Base-by-base conservation (phyloP, 164 flowering plant genomes). In the Macadamia tetraphylla region DNA sequence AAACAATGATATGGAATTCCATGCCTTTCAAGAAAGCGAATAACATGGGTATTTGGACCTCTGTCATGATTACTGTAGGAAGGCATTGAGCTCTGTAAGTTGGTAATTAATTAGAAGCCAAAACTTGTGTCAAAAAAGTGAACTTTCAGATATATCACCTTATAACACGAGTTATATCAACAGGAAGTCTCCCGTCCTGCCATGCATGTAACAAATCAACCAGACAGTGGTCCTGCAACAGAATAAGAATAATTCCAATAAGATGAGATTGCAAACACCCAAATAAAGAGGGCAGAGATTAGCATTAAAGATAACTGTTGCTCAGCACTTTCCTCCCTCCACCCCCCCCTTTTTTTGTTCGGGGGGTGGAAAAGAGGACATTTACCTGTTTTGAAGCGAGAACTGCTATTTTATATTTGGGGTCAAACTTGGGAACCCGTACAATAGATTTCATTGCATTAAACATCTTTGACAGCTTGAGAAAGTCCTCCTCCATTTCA, bases 181-280 rank as follows among this genome's bases (percentile, higher is more conserved):
- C 88, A 23, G 95, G 97, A 70, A 92, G 85, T 74, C 73, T 85
- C 42, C 95, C 85, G 68, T 87, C 90, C 75, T 92, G 98, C 98
- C 97, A 90, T 66, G 80, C 84, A 82, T 88, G 90, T 65, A 94
- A 75, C 78, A 90, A 67, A 61, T 94, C 97, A 63, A 89, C 88
- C 72, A 94, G 79, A 77, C 99, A 94, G 66, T 94, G 99, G 46
- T 90, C 99, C 97, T 94, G 83, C 70, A 78, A 31, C 49, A 72
- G 56, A 13, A 73, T 6, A 58, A 11, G 48, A 35, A n/a, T 55
- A 17, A 67, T 15, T 30, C 63, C 66, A 29, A 67, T 9, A 5
- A 61, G 49, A 35, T 53, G 49, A 62, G 14, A 35, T 1, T 59
- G 52, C 35, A 15, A 40, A 10, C 52, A 40, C 18, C 18, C 6